Evolutionary conservation across 2,329 filamentous ascomycete species (phyloP).

Genomic region (Iodosphaeria phyllophila): DNA sequence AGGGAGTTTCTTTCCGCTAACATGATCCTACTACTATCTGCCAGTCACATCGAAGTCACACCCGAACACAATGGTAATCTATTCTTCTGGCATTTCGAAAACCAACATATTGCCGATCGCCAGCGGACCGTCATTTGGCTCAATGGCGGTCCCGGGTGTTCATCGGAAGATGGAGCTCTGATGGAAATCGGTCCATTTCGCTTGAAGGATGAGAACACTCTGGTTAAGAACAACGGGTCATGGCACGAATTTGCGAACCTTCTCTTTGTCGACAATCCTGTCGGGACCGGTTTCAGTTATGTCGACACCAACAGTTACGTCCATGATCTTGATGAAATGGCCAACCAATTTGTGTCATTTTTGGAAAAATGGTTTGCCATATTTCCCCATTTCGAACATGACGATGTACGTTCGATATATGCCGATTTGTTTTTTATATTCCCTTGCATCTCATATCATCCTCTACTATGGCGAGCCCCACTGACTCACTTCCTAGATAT

Average conservation of each 20-base stretch:
- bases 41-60: conserved; percentile 78
- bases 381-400: conserved; percentile 79
- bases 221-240: conserved; percentile 77
- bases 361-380: conserved; percentile 79
- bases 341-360: conserved; percentile 70
- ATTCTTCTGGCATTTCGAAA: conserved; percentile 98
- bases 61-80: conserved; percentile 76
- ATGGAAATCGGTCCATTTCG: conserved; percentile 95
- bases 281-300: conserved; percentile 92
- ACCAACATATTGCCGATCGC: conserved; percentile 81
- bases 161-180: conserved; percentile 87
- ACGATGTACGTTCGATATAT: conserved; percentile 52
- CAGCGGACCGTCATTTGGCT: conserved; percentile 91
- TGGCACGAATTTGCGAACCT: conserved; percentile 98
- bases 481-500: conserved; percentile 39
- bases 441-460: not conserved
- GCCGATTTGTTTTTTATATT: too few species aligned
- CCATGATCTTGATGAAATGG: conserved; percentile 75
- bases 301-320: conserved; percentile 79
- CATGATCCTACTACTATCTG: conserved; percentile 2
- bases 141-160: conserved; percentile 92
- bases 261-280: conserved; percentile 91
- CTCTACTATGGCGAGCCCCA: not conserved
- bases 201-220: conserved; percentile 50
- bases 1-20: conserved; percentile 4